Conservation (phyloP, 1,284 basidiomycete species). For the Amylostereum chailletii region DNA sequence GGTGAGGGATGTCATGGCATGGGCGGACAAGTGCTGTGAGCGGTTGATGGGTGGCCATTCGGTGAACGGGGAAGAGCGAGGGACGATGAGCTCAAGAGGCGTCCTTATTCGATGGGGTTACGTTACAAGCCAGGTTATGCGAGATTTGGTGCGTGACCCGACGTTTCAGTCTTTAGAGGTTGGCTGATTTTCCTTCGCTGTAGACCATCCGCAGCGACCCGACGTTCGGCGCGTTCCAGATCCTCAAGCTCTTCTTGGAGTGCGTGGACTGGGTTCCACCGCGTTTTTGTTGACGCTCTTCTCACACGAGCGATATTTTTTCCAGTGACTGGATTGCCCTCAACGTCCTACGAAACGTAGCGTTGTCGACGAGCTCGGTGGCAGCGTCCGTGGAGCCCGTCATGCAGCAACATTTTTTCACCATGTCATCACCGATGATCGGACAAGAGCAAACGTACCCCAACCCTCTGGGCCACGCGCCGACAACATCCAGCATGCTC, state of each 20-base stretch:
- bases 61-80: slow-evolving; percentile 55
- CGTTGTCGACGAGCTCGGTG: slow-evolving; percentile 80
- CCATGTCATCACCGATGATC: slow-evolving; percentile 64
- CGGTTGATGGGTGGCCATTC: slow-evolving; percentile 65
- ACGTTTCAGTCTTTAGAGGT: slow-evolving; percentile 10
- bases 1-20: slow-evolving; percentile 79
- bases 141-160: slow-evolving; percentile 60
- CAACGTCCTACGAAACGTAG: slow-evolving; percentile 77
- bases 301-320: slow-evolving; percentile 8
- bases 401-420: slow-evolving; percentile 80
- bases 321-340: slow-evolving; percentile 81
- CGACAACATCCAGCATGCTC: slow-evolving; percentile 81
- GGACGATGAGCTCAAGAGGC: slow-evolving; percentile 78
- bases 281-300: slow-evolving; percentile 5
- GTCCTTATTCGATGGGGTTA: slow-evolving; percentile 85
- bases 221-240: slow-evolving; percentile 84
- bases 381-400: slow-evolving; percentile 83
- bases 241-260: slow-evolving; percentile 84
- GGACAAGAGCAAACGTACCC: slow-evolving; percentile 52
- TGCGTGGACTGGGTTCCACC: slow-evolving; percentile 28
- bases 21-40: slow-evolving; percentile 84
- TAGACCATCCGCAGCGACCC: slow-evolving; percentile 85
- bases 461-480: slow-evolving; percentile 57
- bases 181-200: slow-evolving; percentile 10
- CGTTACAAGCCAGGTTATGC: slow-evolving; percentile 85